These are phyloP conservation scores for Colletotrichum sp. DNA, from an alignment of 2,329 filamentous ascomycete species.

Conservation along the genomic window DNA sequence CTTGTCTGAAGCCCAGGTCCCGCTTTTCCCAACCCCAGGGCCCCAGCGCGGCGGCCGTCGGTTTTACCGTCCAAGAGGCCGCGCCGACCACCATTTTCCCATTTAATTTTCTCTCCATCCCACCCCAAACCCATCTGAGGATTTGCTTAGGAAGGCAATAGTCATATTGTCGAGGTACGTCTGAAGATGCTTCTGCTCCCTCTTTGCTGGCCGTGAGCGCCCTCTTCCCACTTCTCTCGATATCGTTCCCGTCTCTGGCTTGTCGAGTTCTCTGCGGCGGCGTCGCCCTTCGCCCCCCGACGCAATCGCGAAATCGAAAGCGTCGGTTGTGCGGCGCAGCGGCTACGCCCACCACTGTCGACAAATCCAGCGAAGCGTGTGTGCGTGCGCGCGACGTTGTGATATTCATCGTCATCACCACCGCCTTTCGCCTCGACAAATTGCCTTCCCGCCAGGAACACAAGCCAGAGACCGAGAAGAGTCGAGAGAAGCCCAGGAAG, in stretches of 20 bases:
- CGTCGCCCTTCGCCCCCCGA: background rate
- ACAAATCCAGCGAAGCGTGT: background rate
- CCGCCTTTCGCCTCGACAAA: background rate
- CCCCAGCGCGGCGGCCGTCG: background rate
- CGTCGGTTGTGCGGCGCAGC: background rate
- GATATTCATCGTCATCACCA: background rate
- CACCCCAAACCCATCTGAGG: constrained; percentile 52
- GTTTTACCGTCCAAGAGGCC: background rate
- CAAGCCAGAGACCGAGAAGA: background rate
- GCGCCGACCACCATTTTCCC: background rate
- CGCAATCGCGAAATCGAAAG: constrained; percentile 18
- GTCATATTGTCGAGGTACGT: constrained; percentile 67
- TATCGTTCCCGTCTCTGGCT: constrained; percentile 18
- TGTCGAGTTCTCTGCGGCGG: background rate
- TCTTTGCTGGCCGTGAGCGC: constrained; percentile 19
- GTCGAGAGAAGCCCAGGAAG: background rate
- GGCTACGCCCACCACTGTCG: background rate
- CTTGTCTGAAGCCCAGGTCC: constrained; percentile 27
- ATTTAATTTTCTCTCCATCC: constrained; percentile 31
- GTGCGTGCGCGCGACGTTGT: background rate
- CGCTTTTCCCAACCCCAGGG: constrained; percentile 13
- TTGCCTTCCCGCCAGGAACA: background rate
- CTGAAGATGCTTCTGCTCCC: constrained; percentile 51
- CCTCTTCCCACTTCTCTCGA: constrained; percentile 3
- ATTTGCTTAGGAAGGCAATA: constrained; percentile 69